Conservation (phyloP, 164 flowering plant species). For the Vitis rupestris region DNA sequence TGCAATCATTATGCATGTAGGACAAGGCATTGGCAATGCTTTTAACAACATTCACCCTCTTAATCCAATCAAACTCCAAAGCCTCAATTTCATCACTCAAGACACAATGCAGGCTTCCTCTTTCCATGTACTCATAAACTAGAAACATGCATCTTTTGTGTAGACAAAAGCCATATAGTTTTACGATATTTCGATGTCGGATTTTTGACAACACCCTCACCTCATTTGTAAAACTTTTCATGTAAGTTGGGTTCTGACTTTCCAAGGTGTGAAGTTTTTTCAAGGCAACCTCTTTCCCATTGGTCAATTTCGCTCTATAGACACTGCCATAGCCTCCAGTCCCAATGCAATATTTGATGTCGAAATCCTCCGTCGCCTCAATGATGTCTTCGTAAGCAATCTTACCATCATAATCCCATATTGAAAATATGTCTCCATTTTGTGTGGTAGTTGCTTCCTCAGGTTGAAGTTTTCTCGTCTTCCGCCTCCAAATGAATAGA, state of each 20-base stretch:
- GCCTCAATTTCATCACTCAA: slow-evolving; percentile 10
- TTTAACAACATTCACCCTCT: slow-evolving; percentile 14
- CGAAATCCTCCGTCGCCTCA: slow-evolving; percentile 18
- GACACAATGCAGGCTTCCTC: slow-evolving; percentile 10
- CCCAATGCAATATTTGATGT: slow-evolving; percentile 21
- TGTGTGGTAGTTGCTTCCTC: too few species aligned
- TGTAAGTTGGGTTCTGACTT: neutral
- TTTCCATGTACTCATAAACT: slow-evolving; percentile 10
- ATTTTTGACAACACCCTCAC: neutral
- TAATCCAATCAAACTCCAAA: slow-evolving; percentile 13
- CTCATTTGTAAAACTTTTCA: slow-evolving; percentile 1
- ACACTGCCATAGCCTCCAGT: slow-evolving; percentile 27
- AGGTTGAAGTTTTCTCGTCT: neutral
- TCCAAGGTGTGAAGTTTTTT: slow-evolving; percentile 20
- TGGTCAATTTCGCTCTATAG: slow-evolving; percentile 13
- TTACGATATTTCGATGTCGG: slow-evolving; percentile 8
- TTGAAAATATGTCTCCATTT: slow-evolving; percentile 8
- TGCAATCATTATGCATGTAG: slow-evolving; percentile 16
- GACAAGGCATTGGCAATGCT: slow-evolving; percentile 10
- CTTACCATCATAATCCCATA: slow-evolving; percentile 18
- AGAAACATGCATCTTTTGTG: slow-evolving; percentile 12
- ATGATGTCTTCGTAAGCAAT: slow-evolving; percentile 23
- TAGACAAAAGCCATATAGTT: slow-evolving; percentile 5
- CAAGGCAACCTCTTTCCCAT: slow-evolving; percentile 15
- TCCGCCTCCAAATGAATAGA: neutral